These are phyloP conservation scores for Prunus armeniaca DNA, from an alignment of 306 rosid genomes.

Conservation along the genomic window DNA sequence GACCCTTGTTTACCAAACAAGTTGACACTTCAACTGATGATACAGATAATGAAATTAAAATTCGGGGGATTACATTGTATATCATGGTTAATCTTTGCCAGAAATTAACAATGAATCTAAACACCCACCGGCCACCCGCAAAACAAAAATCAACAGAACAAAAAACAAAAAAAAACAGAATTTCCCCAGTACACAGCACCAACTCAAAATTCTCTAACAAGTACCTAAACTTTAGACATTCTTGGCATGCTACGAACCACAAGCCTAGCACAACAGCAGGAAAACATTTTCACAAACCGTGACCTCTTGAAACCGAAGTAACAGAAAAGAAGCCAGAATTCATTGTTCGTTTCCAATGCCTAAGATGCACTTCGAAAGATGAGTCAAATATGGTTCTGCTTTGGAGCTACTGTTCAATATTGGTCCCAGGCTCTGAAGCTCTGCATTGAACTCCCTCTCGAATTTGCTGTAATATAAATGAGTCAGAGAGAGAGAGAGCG, in stretches of 20 bases:
- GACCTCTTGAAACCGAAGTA: not conserved
- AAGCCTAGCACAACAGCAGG: not conserved
- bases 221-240: not conserved
- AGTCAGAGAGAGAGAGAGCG: not conserved
- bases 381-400: slow-evolving; percentile 81
- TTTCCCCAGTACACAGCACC: not conserved
- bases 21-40: too few relatives aligned
- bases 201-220: not conserved
- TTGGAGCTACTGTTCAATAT: slow-evolving; percentile 71
- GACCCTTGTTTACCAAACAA: too few relatives aligned
- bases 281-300: not conserved
- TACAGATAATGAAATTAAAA: too few relatives aligned
- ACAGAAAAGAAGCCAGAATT: not conserved
- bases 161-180: not conserved
- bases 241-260: not conserved
- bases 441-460: slow-evolving; percentile 78
- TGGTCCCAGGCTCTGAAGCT: slow-evolving; percentile 85
- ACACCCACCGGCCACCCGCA: too few relatives aligned
- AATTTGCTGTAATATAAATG: slow-evolving; percentile 58
- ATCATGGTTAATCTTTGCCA: too few relatives aligned
- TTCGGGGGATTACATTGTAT: too few relatives aligned
- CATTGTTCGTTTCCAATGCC: slow-evolving; percentile 60
- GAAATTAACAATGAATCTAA: too few relatives aligned
- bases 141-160: too few relatives aligned
- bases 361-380: slow-evolving; percentile 80